These are phyloP conservation scores for Ophiocordyceps camponoti-leonardi DNA, from an alignment of 2,329 filamentous ascomycete species.

Conservation along the genomic window DNA sequence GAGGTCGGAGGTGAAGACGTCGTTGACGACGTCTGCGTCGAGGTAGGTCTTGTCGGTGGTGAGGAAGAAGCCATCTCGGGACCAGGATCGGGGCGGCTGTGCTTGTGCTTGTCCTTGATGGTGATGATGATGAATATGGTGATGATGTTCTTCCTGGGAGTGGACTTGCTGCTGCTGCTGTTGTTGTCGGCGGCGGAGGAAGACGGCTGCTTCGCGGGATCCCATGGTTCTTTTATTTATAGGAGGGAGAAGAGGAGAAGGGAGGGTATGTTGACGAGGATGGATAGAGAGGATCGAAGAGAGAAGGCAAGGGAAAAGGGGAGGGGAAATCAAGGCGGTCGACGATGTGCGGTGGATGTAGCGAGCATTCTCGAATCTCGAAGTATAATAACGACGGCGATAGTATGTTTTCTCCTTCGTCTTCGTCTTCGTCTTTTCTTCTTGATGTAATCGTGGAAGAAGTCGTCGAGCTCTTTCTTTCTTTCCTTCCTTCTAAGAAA, in stretches of 20 bases:
- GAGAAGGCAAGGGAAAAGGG: no score
- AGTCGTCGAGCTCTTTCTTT: no score
- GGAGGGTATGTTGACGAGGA: neutral
- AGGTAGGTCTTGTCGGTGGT: conserved; percentile 42
- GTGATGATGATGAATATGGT: no score
- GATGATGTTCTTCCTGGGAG: neutral
- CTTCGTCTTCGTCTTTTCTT: no score
- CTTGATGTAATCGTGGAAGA: no score
- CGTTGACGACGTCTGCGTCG: conserved; percentile 34
- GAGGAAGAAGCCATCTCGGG: conserved; percentile 36
- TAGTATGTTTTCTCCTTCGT: no score
- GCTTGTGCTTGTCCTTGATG: no score
- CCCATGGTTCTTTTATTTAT: conserved; percentile 3
- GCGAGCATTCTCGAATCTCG: neutral
- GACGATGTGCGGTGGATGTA: neutral
- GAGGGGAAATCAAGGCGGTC: neutral
- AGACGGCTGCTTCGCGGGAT: conserved; percentile 3
- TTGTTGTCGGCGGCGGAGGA: conserved; percentile 7
- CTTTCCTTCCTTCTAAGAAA: no score
- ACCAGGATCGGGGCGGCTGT: conserved; percentile 23
- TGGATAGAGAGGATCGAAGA: no score
- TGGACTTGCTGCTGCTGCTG: no score
- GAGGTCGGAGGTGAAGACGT: conserved; percentile 35
- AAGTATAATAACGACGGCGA: no score
- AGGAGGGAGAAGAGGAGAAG: neutral